Evolutionary conservation across 768 basidiomycete genomes (phyloP).

Genomic region (Sistotremastrum suecicum): DNA sequence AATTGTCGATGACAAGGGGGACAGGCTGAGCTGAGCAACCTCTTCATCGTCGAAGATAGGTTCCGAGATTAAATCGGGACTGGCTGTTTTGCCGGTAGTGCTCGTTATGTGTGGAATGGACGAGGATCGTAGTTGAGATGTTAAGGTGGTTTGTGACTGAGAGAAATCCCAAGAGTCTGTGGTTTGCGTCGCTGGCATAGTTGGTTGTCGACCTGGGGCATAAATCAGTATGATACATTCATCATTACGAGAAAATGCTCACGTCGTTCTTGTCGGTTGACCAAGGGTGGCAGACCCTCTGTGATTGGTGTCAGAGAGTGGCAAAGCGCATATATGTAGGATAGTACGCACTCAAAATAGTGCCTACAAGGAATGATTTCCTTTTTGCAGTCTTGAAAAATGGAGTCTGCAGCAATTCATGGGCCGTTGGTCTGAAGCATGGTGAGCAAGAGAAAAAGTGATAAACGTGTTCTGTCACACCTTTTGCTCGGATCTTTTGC

Average conservation of each 20-base stretch:
- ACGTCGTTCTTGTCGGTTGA: slow-evolving; percentile 55
- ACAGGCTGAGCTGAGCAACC: too few relatives aligned
- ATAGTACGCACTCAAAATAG: slow-evolving; percentile 44
- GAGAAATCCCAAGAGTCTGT: slow-evolving; percentile 77
- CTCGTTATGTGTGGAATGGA: too few relatives aligned
- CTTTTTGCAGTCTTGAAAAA: slow-evolving; percentile 77
- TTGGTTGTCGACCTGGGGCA: slow-evolving; percentile 19
- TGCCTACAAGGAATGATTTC: slow-evolving; percentile 60
- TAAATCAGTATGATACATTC: not conserved
- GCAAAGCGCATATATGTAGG: not conserved
- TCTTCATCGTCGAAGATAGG: too few relatives aligned
- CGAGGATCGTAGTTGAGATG: too few relatives aligned
- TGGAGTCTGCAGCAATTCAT: slow-evolving; percentile 56
- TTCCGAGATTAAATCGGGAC: too few relatives aligned
- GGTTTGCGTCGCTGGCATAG: slow-evolving; percentile 28
- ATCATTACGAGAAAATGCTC: slow-evolving; percentile 10
- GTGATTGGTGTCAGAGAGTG: not conserved
- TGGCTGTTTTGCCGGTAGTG: too few relatives aligned
- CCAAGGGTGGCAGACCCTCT: slow-evolving; percentile 61
- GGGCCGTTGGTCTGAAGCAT: slow-evolving; percentile 52
- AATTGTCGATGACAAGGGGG: too few relatives aligned
- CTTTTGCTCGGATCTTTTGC: slow-evolving; percentile 72
- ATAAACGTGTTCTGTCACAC: slow-evolving; percentile 18
- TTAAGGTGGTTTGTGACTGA: not conserved
- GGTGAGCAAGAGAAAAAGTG: not conserved